phyloP scores from a whole-genome alignment of 2,329 filamentous ascomycete genomes.

The Calonectria honghensis region DNA sequence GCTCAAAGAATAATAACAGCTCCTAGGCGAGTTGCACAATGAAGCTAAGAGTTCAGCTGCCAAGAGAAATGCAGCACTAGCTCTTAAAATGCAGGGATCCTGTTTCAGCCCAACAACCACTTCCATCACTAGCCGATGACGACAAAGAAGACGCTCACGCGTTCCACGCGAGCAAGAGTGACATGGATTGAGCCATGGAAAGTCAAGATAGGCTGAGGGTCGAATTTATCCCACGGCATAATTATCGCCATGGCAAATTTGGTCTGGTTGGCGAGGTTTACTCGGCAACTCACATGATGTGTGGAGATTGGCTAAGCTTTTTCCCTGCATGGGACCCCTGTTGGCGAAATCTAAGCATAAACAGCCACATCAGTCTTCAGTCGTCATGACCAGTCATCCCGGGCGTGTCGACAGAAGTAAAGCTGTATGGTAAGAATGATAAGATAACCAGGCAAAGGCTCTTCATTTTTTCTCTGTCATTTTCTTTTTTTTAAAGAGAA shows the following conservation, averaged over 20 bases:
- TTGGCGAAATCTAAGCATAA: conserved; percentile 16
- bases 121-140: not conserved
- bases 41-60: conserved; percentile 23
- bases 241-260: not conserved
- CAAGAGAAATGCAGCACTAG: not conserved
- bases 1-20: not conserved
- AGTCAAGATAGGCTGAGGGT: not conserved
- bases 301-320: conserved; percentile 2
- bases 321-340: not conserved
- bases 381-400: not conserved
- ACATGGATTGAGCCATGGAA: not conserved
- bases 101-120: conserved; percentile 19
- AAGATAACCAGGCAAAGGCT: not conserved
- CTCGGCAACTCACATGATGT: not conserved
- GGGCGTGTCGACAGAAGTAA: not conserved
- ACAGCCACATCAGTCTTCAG: not conserved
- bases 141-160: not conserved
- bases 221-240: not conserved
- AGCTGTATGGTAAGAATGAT: too few species aligned
- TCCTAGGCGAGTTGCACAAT: not conserved
- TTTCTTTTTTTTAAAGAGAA: not conserved
- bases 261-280: not conserved
- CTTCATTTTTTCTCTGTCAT: not conserved
- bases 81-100: not conserved
- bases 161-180: not conserved